A percentile compares a stretch with the other conserved stretches of the same genome.
phyloP scores from a whole-genome alignment of 345 rosid species.

The Mangifera indica region DNA sequence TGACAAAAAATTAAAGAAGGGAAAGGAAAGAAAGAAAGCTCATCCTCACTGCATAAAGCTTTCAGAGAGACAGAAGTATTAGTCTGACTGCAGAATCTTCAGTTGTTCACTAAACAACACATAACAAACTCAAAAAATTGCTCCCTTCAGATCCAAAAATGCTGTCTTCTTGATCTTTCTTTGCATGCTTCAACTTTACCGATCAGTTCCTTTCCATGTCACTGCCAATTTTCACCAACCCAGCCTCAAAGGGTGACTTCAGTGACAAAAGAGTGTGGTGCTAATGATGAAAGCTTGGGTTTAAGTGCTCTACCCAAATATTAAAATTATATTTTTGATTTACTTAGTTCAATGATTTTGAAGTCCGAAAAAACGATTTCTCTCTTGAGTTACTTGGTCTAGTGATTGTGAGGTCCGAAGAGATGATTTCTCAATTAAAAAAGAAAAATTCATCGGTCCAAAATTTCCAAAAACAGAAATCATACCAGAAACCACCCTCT shows the following conservation, averaged over 20 bases:
- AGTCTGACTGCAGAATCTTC: constrained; percentile 51
- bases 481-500: background rate
- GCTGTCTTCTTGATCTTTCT: constrained; percentile 23
- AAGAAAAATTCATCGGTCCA: too few relatives aligned
- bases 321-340: too few relatives aligned
- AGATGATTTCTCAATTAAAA: too few relatives aligned
- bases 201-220: constrained; percentile 36
- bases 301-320: too few relatives aligned
- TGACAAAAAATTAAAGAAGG: constrained; percentile 22
- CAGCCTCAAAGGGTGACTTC: too few relatives aligned
- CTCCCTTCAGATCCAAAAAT: constrained; percentile 26
- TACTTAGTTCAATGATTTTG: too few relatives aligned
- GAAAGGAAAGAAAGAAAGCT: constrained; percentile 29
- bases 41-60: constrained; percentile 46
- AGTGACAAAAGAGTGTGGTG: too few relatives aligned
- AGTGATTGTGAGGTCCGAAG: too few relatives aligned
- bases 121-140: constrained; percentile 32
- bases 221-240: constrained; percentile 14
- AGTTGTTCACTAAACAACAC: constrained; percentile 38
- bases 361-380: too few relatives aligned
- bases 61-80: constrained; percentile 32
- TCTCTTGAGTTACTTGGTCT: too few relatives aligned
- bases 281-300: too few relatives aligned
- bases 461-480: too few relatives aligned
- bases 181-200: constrained; percentile 43